phyloP scores from a whole-genome alignment of 352 stramenopile genomes.

The Phytophthora lateralis region DNA sequence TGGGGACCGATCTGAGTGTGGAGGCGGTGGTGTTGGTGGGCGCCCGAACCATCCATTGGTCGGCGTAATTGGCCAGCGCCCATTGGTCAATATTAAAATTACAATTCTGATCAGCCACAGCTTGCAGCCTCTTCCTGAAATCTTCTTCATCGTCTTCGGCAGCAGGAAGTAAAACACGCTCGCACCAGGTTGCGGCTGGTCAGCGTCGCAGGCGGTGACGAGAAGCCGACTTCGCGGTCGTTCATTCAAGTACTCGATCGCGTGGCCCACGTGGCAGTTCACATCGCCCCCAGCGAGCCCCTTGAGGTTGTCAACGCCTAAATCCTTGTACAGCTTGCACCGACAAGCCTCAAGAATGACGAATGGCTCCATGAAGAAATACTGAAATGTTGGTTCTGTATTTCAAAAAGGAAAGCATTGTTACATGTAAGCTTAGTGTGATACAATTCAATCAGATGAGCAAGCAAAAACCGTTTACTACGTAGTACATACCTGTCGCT shows the following conservation, averaged over 20 bases:
- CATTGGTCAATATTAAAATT: too few relatives aligned
- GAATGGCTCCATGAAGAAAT: constrained; percentile 71
- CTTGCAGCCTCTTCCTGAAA: too few relatives aligned
- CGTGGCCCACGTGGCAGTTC: constrained; percentile 80
- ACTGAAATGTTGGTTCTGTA: constrained; percentile 66
- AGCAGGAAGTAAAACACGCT: constrained; percentile 80
- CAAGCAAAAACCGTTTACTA: constrained; percentile 7
- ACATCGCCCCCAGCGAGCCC: constrained; percentile 60
- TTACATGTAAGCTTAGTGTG: constrained; percentile 9
- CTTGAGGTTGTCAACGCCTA: constrained; percentile 49
- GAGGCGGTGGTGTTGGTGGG: too few relatives aligned
- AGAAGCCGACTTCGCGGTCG: constrained; percentile 51
- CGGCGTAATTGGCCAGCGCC: too few relatives aligned
- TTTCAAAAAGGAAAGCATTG: constrained; percentile 9
- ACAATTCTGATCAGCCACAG: not conserved
- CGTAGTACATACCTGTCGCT: constrained; percentile 65
- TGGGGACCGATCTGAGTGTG: too few relatives aligned
- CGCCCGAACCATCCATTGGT: too few relatives aligned
- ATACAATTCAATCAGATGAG: not conserved
- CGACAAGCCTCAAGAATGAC: constrained; percentile 61
- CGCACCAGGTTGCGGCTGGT: constrained; percentile 56
- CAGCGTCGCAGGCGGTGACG: constrained; percentile 49
- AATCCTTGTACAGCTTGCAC: constrained; percentile 59
- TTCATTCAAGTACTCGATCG: too few relatives aligned
- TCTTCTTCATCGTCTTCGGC: constrained; percentile 35